Conservation (phyloP, 192 early-diverging fungal species). For the Coemansia sp. region DNA sequence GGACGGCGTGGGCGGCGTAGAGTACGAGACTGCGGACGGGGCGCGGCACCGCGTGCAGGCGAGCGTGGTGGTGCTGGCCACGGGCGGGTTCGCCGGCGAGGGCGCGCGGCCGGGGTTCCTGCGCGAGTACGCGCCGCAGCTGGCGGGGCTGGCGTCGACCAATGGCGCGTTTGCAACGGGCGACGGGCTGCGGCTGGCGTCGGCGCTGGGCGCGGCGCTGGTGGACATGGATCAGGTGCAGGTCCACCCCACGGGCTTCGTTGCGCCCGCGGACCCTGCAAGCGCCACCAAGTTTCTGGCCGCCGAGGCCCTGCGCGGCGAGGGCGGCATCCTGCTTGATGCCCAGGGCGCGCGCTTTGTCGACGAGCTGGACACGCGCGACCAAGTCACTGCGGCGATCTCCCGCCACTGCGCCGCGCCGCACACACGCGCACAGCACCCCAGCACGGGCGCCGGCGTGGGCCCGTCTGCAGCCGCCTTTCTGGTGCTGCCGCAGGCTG, state of each 20-base stretch:
- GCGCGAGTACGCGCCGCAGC: conserved; percentile 79
- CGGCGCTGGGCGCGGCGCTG: conserved; percentile 75
- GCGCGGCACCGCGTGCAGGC: conserved; percentile 51
- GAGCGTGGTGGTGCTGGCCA: conserved; percentile 85
- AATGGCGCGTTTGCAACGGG: conserved; percentile 95
- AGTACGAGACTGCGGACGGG: conserved; percentile 73
- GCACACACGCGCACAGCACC: conserved; percentile 13
- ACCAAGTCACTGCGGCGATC: conserved; percentile 89
- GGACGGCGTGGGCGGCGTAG: conserved; percentile 82
- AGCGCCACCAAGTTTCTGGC: conserved; percentile 94
- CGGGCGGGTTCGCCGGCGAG: conserved; percentile 95
- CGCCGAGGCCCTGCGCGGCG: conserved; percentile 93
- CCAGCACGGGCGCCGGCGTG: not conserved
- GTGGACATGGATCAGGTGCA: conserved; percentile 97
- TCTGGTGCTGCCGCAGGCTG: conserved; percentile 44
- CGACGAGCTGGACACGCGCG: conserved; percentile 92
- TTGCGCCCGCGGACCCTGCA: conserved; percentile 83
- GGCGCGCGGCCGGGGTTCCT: conserved; percentile 75
- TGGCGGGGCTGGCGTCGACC: conserved; percentile 75
- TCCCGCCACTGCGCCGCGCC: conserved; percentile 57
- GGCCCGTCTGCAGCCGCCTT: conserved; percentile 28
- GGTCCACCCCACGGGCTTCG: conserved; percentile 96
- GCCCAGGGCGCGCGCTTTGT: conserved; percentile 84
- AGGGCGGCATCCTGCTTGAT: conserved; percentile 82
- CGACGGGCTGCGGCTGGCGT: conserved; percentile 89